Conservation (phyloP, 2,329 filamentous ascomycete species). For the Fusarium hostae region DNA sequence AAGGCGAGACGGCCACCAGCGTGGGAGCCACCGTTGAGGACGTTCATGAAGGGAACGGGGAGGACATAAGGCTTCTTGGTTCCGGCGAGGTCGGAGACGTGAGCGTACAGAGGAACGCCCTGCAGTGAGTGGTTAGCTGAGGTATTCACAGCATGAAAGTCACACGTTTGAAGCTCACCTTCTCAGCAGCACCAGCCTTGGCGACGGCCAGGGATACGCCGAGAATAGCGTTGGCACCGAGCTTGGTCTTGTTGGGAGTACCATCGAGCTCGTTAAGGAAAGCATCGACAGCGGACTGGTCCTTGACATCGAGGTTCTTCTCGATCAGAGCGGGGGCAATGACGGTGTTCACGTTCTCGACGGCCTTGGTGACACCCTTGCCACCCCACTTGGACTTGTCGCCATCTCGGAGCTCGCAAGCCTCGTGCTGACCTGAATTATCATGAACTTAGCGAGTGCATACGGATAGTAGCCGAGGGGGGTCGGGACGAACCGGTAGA, state of each 20-base stretch:
- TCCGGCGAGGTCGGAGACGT: slow-evolving; percentile 86
- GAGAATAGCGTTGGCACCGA: slow-evolving; percentile 89
- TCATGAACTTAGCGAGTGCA: slow-evolving; percentile 46
- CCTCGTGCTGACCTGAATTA: slow-evolving; percentile 82
- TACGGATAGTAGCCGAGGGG: slow-evolving; percentile 28
- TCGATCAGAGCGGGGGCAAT: slow-evolving; percentile 86
- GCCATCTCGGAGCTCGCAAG: slow-evolving; percentile 89
- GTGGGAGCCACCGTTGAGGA: slow-evolving; percentile 93
- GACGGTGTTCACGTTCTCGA: slow-evolving; percentile 84
- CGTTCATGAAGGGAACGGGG: slow-evolving; percentile 93
- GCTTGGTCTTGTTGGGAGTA: slow-evolving; percentile 85
- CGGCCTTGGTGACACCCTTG: slow-evolving; percentile 89
- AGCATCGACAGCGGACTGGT: slow-evolving; percentile 84
- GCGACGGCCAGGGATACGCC: slow-evolving; percentile 86
- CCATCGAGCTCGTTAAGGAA: slow-evolving; percentile 89
- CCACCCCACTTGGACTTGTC: slow-evolving; percentile 88
- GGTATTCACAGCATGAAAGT: background rate
- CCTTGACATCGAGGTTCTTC: slow-evolving; percentile 85
- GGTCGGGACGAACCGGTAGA: slow-evolving; percentile 78
- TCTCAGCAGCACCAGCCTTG: slow-evolving; percentile 90
- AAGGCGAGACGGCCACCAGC: slow-evolving; percentile 95
- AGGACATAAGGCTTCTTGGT: slow-evolving; percentile 94
- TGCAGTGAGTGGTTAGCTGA: slow-evolving; percentile 45
- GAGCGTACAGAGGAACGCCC: slow-evolving; percentile 86
- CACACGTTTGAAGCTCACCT: slow-evolving; percentile 58